A percentile compares a stretch with the other conserved stretches of the same genome.
Evolutionary conservation across 495 filamentous ascomycete genomes (phyloP).

Genomic region (Penicillium turbatum): DNA sequence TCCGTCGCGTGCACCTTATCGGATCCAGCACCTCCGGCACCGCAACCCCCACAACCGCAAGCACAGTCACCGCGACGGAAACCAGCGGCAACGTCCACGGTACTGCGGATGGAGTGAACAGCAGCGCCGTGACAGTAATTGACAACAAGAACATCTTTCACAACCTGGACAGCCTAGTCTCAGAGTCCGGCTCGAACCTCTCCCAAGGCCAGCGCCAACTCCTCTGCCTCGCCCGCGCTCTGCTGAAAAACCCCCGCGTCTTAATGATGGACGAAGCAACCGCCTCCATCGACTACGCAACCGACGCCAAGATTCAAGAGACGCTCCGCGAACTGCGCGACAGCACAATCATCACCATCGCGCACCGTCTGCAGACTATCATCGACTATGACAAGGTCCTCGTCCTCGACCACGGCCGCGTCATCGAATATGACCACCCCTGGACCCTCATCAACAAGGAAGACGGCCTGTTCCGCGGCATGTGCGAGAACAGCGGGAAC

Average conservation of each 20-base stretch:
- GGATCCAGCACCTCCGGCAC: conserved; percentile 51
- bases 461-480: conserved; percentile 71
- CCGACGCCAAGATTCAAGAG: conserved; percentile 92
- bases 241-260: conserved; percentile 87
- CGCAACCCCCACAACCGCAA: conserved; percentile 40
- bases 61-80: conserved; percentile 28
- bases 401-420: conserved; percentile 82
- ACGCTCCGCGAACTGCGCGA: conserved; percentile 81
- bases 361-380: conserved; percentile 95
- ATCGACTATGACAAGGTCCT: conserved; percentile 99
- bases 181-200: conserved; percentile 91
- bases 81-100: conserved; percentile 31
- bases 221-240: conserved; percentile 87
- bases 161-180: conserved; percentile 76
- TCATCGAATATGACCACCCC: conserved; percentile 87
- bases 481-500: conserved; percentile 96
- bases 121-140: conserved; percentile 28
- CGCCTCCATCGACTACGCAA: conserved; percentile 95
- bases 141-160: conserved; percentile 94
- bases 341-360: conserved; percentile 95
- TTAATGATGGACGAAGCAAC: conserved; percentile 99
- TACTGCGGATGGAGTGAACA: conserved; percentile 21
- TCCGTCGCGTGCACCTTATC: conserved; percentile 89
- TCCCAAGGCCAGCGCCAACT: conserved; percentile 97
- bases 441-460: conserved; percentile 68